Evolutionary conservation across 805 yeast genomes (phyloP).

Genomic region (Cyberlindnera sargentensis): DNA sequence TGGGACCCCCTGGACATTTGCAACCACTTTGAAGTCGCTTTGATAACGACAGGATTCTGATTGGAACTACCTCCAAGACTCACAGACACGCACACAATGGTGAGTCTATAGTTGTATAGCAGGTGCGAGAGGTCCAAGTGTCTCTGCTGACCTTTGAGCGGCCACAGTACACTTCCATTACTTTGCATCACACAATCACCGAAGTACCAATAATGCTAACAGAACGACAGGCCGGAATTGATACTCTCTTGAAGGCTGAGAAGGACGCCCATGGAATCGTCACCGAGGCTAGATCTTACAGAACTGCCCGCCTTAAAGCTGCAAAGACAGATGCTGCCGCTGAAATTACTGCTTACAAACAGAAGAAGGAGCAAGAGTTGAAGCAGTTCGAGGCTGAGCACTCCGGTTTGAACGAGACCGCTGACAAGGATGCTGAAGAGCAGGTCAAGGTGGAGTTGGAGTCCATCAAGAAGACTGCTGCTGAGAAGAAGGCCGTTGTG

Average conservation of each 20-base stretch:
- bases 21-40: background rate
- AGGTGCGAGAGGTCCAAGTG: background rate
- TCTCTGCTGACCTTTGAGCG: background rate
- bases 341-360: constrained; percentile 83
- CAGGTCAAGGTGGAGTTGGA: constrained; percentile 65
- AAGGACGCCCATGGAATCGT: constrained; percentile 96
- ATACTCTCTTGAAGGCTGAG: constrained; percentile 56
- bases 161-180: background rate
- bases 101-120: background rate
- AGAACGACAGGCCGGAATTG: constrained; percentile 19
- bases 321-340: constrained; percentile 89
- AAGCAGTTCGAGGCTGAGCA: constrained; percentile 64
- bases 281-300: constrained; percentile 84
- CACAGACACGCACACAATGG: background rate
- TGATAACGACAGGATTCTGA: background rate
- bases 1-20: background rate
- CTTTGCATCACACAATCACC: background rate
- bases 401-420: constrained; percentile 66
- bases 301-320: constrained; percentile 83
- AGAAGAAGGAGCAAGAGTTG: constrained; percentile 77
- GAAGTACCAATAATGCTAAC: constrained; percentile 9
- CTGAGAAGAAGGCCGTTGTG: constrained; percentile 57
- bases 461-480: constrained; percentile 58
- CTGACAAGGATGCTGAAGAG: constrained; percentile 73
- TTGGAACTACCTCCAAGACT: background rate